Evolutionary conservation across 805 yeast genomes (phyloP), one percentile per base, ranked within the genome.

Genomic region (Candida ascalaphidarum): DNA sequence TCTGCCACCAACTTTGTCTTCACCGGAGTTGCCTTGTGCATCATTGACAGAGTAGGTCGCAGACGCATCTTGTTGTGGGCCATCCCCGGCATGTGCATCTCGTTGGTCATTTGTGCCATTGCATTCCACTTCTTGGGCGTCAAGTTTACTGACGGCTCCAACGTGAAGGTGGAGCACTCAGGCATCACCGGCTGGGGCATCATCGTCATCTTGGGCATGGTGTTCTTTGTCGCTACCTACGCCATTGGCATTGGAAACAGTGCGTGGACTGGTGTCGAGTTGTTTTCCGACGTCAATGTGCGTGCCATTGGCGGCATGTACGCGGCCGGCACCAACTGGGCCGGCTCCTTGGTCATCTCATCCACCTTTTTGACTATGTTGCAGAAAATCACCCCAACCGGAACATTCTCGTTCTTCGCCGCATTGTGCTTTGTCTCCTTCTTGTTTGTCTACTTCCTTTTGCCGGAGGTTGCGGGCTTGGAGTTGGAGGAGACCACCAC

Each of bases 181-280:
- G 74, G 75, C 5, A 75, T 79, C 30, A 59, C 75, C 16, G 77
- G 85, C 3, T 88, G 96, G 96, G 95, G 96, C 13, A 73, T 82
- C 36, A 77, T 88, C 11, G 75, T 89, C 30, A 80, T 92, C 37
- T 67, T 86, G 21, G 77, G 85, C 29, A 86, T 88, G 83, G 84
- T 89, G 38, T 52, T 75, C 22, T 92, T 66, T 49, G 96, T 88
- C 25, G 96, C 95, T 3, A 76, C 80, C 30, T 89, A 88, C 52
- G 95, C 96, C 27, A 64, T 84, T 40, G 97, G 97, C 41, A 83
- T 88, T 41, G 98, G 98, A 59, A 88, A 89, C 54, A 92, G 85
- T 31, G 96, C 97, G 32, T 89, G 98, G 98, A 95, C 89, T 51
- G 96, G 92, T 50, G 81, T 89, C 32, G 98, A 89, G 58, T 63